Conservation (phyloP, 2,329 filamentous ascomycete species). For the Dactylonectria macrodidyma region DNA sequence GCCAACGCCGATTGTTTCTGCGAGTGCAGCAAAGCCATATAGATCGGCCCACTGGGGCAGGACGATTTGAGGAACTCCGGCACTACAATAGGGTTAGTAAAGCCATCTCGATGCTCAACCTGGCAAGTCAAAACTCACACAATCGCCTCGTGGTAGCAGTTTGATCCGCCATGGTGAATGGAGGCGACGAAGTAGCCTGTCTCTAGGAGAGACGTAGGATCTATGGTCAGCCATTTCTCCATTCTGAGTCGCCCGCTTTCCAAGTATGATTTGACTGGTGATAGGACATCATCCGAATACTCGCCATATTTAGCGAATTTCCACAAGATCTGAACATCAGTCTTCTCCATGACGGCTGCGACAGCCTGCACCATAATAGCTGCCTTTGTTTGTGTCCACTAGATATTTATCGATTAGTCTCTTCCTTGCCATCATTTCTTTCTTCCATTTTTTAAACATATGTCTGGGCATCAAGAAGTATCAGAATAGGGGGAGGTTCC, state of each 20-base stretch:
- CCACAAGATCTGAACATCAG: conserved; percentile 53
- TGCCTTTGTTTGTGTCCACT: conserved; percentile 17
- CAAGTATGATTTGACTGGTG: conserved; percentile 35
- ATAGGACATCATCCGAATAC: conserved; percentile 32
- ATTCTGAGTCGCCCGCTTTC: conserved; percentile 43
- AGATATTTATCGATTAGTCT: neutral
- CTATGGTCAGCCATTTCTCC: conserved; percentile 49
- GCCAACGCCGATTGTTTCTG: conserved; percentile 60
- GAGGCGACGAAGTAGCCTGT: conserved; percentile 53
- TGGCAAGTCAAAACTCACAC: conserved; percentile 50
- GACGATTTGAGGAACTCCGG: conserved; percentile 62
- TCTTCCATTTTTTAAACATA: no score
- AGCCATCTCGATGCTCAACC: neutral
- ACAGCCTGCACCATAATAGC: conserved; percentile 43
- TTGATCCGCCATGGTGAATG: conserved; percentile 59
- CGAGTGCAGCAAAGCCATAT: conserved; percentile 59
- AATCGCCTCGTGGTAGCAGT: conserved; percentile 61
- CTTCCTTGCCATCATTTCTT: no score
- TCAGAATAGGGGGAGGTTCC: neutral
- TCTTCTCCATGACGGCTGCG: conserved; percentile 39
- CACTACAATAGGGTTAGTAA: conserved; percentile 43
- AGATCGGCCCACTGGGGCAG: conserved; percentile 63
- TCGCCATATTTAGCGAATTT: conserved; percentile 43
- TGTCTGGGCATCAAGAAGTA: neutral
- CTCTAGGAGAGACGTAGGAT: conserved; percentile 53